These are phyloP conservation scores for Hygrophila difformis DNA, from an alignment of 257 asterid species.

Conservation along the genomic window DNA sequence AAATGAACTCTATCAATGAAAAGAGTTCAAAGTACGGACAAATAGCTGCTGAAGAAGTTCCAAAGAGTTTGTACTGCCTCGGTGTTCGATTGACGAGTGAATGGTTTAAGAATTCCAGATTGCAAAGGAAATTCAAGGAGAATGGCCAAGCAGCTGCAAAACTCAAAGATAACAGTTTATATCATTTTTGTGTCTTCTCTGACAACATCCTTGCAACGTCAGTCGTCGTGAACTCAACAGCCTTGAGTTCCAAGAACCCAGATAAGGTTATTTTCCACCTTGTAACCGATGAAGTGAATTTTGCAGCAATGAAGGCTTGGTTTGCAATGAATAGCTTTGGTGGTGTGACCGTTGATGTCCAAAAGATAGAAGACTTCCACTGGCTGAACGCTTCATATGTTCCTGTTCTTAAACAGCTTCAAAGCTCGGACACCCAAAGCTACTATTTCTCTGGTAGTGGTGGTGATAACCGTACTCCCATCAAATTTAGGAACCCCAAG, in stretches of 20 bases:
- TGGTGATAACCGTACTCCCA: constrained; percentile 47
- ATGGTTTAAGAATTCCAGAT: constrained; percentile 32
- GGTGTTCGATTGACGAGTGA: constrained; percentile 49
- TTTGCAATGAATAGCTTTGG: constrained; percentile 35
- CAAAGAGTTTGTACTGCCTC: constrained; percentile 51
- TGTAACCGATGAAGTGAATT: constrained; percentile 47
- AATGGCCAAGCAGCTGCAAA: constrained; percentile 25
- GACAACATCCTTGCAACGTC: constrained; percentile 57
- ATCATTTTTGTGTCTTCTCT: constrained; percentile 57
- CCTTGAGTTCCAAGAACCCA: constrained; percentile 34
- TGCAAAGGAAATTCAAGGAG: constrained; percentile 27
- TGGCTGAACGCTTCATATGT: constrained; percentile 61
- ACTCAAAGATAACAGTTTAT: constrained; percentile 38
- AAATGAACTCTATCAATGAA: constrained; percentile 23
- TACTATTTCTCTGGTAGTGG: constrained; percentile 49
- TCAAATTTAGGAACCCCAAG: constrained; percentile 57
- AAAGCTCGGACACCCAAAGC: constrained; percentile 47
- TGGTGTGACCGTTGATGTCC: constrained; percentile 43
- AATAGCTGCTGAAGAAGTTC: constrained; percentile 61
- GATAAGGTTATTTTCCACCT: constrained; percentile 43
- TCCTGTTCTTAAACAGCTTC: constrained; percentile 60
- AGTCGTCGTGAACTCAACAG: constrained; percentile 53
- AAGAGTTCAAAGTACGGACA: constrained; percentile 50
- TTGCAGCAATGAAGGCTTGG: constrained; percentile 60
- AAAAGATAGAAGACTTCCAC: constrained; percentile 43